phyloP scores from a whole-genome alignment of 2,329 filamentous ascomycete species.

The Aspergillus melleus region DNA sequence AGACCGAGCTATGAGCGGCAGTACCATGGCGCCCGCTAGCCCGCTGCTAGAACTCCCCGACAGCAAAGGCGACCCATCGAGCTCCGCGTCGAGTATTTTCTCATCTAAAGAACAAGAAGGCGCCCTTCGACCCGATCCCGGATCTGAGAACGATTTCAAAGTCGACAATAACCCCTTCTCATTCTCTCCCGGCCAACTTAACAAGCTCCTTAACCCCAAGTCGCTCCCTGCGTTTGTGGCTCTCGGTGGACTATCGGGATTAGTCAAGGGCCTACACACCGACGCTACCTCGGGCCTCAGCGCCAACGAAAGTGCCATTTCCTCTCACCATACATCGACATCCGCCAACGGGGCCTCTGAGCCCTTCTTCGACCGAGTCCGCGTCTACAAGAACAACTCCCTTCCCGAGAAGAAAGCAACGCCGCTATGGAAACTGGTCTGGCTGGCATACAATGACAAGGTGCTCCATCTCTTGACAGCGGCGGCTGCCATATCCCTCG shows the following conservation, averaged over 20 bases:
- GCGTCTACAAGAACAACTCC: conserved; percentile 60
- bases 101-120: conserved; percentile 33
- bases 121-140: conserved; percentile 71
- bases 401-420: conserved; percentile 67
- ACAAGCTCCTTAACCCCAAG: conserved; percentile 83
- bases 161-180: conserved; percentile 79
- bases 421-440: conserved; percentile 64
- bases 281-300: conserved; percentile 71
- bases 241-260: conserved; percentile 70
- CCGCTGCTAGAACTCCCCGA: conserved; percentile 5
- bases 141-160: conserved; percentile 72
- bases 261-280: conserved; percentile 73
- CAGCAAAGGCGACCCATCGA: conserved; percentile 3
- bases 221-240: conserved; percentile 74
- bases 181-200: conserved; percentile 74
- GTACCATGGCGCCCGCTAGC: conserved; percentile 15
- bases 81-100: conserved; percentile 9
- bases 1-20: conserved; percentile 17
- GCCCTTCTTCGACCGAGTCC: conserved; percentile 9
- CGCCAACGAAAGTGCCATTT: conserved; percentile 61
- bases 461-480: conserved; percentile 68
- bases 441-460: conserved; percentile 79
- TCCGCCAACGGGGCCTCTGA: background rate
- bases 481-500: conserved; percentile 69
- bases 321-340: background rate